Evolutionary conservation across 257 asterid species (phyloP).

Genomic region (Striga asiatica): DNA sequence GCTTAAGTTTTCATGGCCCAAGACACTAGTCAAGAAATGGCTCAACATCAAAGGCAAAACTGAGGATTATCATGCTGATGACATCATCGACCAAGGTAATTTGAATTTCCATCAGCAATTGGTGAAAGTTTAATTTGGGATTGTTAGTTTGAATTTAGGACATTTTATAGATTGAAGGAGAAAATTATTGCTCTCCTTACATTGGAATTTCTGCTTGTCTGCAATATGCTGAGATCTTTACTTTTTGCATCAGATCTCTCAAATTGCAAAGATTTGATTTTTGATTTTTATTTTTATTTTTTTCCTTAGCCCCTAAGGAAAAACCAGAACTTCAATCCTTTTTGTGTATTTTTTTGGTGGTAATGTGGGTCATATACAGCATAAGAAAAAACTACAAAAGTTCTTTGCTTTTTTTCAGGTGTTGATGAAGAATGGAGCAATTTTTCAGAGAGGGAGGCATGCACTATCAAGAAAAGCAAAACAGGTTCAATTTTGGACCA

Average conservation of each 20-base stretch:
- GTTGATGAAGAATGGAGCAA: slow-evolving; percentile 90
- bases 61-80: background rate
- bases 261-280: slow-evolving; percentile 11
- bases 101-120: slow-evolving; percentile 13
- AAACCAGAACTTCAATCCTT: background rate
- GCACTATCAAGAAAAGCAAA: slow-evolving; percentile 62
- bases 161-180: slow-evolving; percentile 11
- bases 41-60: background rate
- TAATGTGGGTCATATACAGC: slow-evolving; percentile 36
- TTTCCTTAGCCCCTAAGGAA: slow-evolving; percentile 12
- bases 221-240: no score
- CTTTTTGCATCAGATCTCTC: no score
- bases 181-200: background rate
- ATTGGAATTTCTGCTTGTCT: no score
- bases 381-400: slow-evolving; percentile 22
- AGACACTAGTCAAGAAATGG: background rate
- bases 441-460: slow-evolving; percentile 63
- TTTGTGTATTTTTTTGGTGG: slow-evolving; percentile 12
- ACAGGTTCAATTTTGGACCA: background rate
- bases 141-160: slow-evolving; percentile 10
- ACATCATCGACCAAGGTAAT: background rate
- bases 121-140: slow-evolving; percentile 16
- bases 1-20: background rate
- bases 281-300: no score
- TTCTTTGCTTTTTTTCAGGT: slow-evolving; percentile 63